A percentile compares a stretch with the other conserved stretches of the same genome.
Conservation (phyloP, 1,284 basidiomycete species). For the Leccinum subatratum region DNA sequence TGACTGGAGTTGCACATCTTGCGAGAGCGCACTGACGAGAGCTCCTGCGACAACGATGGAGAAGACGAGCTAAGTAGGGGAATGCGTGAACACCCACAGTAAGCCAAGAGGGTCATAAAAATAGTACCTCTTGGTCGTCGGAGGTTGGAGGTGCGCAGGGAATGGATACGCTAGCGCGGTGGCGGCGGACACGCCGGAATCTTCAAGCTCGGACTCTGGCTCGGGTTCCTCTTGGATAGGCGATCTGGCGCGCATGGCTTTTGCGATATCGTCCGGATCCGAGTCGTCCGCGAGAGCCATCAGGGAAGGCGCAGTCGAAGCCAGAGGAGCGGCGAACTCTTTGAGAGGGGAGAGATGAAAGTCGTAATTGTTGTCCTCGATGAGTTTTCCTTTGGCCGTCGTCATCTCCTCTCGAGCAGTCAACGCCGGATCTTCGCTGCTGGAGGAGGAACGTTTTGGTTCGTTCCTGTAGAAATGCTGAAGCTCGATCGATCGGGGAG, state of each 20-base stretch:
- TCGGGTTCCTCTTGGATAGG: constrained; percentile 26
- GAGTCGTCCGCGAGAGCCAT: constrained; percentile 32
- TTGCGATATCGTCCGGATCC: constrained; percentile 32
- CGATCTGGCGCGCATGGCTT: constrained; percentile 24
- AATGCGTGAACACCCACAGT: constrained; percentile 11
- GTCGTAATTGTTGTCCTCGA: constrained; percentile 32
- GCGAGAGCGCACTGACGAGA: constrained; percentile 83
- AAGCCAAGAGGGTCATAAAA: constrained; percentile 6
- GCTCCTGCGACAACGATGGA: constrained; percentile 92
- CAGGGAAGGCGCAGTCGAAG: constrained; percentile 32
- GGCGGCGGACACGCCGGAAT: constrained; percentile 14
- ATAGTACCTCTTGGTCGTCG: constrained; percentile 41
- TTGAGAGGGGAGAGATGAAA: constrained; percentile 40
- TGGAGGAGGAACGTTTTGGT: constrained; percentile 20
- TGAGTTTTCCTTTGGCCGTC: constrained; percentile 24
- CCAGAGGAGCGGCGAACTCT: constrained; percentile 31
- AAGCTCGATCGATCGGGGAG: constrained; percentile 28
- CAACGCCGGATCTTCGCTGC: constrained; percentile 24
- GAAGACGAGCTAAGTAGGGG: constrained; percentile 62
- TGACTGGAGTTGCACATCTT: constrained; percentile 72
- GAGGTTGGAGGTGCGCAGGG: constrained; percentile 32
- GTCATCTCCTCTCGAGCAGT: constrained; percentile 19
- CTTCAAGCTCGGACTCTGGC: constrained; percentile 26
- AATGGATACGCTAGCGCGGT: constrained; percentile 27
- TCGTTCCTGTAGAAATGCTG: constrained; percentile 31